Evolutionary conservation across 495 filamentous ascomycete genomes (phyloP).

Genomic region (Sphaerosporella brunnea): DNA sequence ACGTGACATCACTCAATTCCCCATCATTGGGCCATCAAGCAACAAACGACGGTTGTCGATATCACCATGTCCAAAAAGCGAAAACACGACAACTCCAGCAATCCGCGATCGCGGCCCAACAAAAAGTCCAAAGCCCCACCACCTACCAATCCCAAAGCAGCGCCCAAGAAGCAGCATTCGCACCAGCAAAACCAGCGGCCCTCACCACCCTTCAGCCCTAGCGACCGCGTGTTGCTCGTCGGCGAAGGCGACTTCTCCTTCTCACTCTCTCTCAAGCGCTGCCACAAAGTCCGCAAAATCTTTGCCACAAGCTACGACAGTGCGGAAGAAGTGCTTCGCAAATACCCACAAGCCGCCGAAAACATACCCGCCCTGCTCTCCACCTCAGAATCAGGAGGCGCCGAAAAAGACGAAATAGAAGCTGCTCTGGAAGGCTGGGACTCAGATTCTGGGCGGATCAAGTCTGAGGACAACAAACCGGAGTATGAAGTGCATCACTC

Average conservation of each 20-base stretch:
- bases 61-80: constrained; percentile 9
- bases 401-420: background rate
- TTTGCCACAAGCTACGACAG: constrained; percentile 44
- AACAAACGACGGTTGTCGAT: too few species aligned
- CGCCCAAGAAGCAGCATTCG: constrained; percentile 12
- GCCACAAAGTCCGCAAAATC: constrained; percentile 32
- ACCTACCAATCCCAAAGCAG: constrained; percentile 7
- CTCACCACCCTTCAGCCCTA: constrained; percentile 50
- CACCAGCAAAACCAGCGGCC: constrained; percentile 41
- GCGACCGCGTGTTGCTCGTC: constrained; percentile 47
- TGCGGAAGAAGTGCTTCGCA: constrained; percentile 33
- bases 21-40: too few species aligned
- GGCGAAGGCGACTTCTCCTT: constrained; percentile 95
- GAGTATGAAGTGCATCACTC: constrained; percentile 37
- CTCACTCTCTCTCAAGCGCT: constrained; percentile 49
- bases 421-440: background rate
- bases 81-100: background rate
- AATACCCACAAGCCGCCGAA: constrained; percentile 58
- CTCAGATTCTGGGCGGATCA: background rate
- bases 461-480: background rate
- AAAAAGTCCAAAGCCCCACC: constrained; percentile 8
- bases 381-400: background rate
- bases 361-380: constrained; percentile 30
- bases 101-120: constrained; percentile 11
- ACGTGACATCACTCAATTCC: too few species aligned